These are phyloP conservation scores for Stentor roeselii DNA, from an alignment of 73 alveolate species.

Conservation along the genomic window DNA sequence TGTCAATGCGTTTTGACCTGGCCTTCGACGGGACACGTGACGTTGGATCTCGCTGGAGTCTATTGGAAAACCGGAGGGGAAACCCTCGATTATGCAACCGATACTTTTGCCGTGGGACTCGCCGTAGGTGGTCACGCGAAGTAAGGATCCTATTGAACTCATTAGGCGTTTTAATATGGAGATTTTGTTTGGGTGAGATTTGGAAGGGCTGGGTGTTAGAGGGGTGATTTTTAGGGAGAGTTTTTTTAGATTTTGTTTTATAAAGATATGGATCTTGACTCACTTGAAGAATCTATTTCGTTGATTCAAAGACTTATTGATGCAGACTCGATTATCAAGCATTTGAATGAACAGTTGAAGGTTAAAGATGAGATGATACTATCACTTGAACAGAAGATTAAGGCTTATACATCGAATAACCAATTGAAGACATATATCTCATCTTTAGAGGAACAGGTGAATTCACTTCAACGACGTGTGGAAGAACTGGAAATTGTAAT, in stretches of 20 bases:
- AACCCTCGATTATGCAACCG: conserved; percentile 83
- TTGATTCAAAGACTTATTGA: not conserved
- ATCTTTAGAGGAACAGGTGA: not conserved
- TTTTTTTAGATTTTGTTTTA: too few relatives aligned
- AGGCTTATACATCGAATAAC: not conserved
- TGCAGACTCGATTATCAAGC: not conserved
- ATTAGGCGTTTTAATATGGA: too few relatives aligned
- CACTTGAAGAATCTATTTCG: not conserved
- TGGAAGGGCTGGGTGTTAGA: too few relatives aligned
- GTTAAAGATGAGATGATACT: not conserved
- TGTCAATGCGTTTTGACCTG: conserved; percentile 77
- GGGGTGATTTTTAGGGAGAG: too few relatives aligned
- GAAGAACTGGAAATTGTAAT: not conserved
- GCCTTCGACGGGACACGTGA: conserved; percentile 76
- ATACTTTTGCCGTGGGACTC: conserved; percentile 78
- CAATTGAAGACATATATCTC: not conserved
- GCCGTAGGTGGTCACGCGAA: conserved; percentile 78
- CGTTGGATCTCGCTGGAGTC: conserved; percentile 32
- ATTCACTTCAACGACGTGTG: not conserved
- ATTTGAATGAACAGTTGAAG: not conserved
- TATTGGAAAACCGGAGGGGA: conserved; percentile 53
- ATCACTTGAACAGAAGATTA: not conserved
- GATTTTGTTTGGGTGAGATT: too few relatives aligned
- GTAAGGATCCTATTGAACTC: conserved; percentile 58
- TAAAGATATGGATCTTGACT: conserved; percentile 1